Evolutionary conservation across 371 early-diverging fungal genomes (phyloP), one percentile per base, ranked within the genome.

Genomic region (Rhizopus stolonifer): DNA sequence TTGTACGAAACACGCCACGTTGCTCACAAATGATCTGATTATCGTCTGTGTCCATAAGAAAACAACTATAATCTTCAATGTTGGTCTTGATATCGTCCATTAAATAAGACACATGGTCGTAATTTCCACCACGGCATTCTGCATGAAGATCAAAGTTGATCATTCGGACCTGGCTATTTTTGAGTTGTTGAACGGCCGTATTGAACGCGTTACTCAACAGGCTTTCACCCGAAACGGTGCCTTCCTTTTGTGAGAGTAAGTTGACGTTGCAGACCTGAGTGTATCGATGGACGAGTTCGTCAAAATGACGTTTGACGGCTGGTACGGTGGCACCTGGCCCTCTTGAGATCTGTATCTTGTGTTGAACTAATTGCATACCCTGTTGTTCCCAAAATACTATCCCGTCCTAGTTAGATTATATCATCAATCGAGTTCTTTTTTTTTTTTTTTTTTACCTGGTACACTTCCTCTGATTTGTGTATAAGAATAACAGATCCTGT

Each of bases 321-420:
- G 91, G 87, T 61, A 79, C 74, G 0, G 87, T 85, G 8, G 89
- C 88, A 15, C 82, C 83, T 6, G 78, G 53, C 2, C 86, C 83
- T 52, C 87, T 69, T 18, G 88, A 74, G 6, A 96, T 76, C 23
- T 87, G 90, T 15, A 94, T 81, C 52, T 87, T 87, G 53, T 91
- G 93, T 19, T 85, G 81, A 24, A 89, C 83, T 11, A 95, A 62
- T 60, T 94, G 94, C 19, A 93, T 58, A 0, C 96, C 94, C 24
- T 85, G 85, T 43, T 97, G 97, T 24, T 94, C 93, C 98, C 98
- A 98, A 58, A 98, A 98, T 19, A 93, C 89, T 84, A 18, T 48
- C n/a, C n/a, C n/a, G n/a, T n/a, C n/a, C n/a, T n/a, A n/a, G n/a
- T n/a, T n/a, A n/a, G n/a, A n/a, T n/a, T n/a, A n/a, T n/a, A n/a